phyloP scores from a whole-genome alignment of 352 stramenopile species.

The Phytophthora lateralis region DNA sequence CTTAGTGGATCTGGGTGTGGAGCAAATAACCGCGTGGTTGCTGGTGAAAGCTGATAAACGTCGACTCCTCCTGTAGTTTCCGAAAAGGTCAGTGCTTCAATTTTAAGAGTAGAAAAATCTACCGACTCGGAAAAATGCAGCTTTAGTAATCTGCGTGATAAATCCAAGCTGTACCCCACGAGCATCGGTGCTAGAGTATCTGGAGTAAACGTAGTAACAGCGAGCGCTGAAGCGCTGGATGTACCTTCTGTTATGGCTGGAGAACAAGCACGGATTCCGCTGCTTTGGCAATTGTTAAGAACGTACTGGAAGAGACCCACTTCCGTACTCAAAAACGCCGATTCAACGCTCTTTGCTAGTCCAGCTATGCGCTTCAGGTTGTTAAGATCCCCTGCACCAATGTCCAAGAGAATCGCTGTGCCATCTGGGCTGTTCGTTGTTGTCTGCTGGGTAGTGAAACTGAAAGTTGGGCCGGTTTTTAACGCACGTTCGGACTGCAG shows the following conservation, averaged over 20 bases:
- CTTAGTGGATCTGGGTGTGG: conserved; percentile 55
- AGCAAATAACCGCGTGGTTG: conserved; percentile 48
- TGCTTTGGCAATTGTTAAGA: conserved; percentile 48
- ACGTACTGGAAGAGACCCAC: conserved; percentile 55
- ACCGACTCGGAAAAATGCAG: conserved; percentile 76
- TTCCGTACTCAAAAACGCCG: conserved; percentile 40
- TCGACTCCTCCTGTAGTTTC: conserved; percentile 41
- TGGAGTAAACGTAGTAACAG: conserved; percentile 43
- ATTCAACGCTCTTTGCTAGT: conserved; percentile 34
- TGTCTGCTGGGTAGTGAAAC: conserved; percentile 35
- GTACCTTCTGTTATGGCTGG: conserved; percentile 27
- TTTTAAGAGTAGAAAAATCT: conserved; percentile 36
- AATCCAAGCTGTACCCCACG: conserved; percentile 64
- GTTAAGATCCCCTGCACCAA: conserved; percentile 52
- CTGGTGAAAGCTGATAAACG: conserved; percentile 43
- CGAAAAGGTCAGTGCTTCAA: conserved; percentile 50
- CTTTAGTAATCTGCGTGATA: conserved; percentile 57
- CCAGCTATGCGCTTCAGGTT: conserved; percentile 42
- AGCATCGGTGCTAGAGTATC: conserved; percentile 55
- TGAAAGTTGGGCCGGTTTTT: conserved; percentile 18
- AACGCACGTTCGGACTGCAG: conserved; percentile 44
- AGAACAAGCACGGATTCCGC: conserved; percentile 36
- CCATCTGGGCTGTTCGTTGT: conserved; percentile 54
- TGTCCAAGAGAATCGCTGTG: conserved; percentile 42
- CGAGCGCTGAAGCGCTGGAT: conserved; percentile 20